Percentiles rank a stretch among this genome's conserved stretches.
phyloP scores from a whole-genome alignment of 345 rosid species.

The Eucalyptus pauciflora region DNA sequence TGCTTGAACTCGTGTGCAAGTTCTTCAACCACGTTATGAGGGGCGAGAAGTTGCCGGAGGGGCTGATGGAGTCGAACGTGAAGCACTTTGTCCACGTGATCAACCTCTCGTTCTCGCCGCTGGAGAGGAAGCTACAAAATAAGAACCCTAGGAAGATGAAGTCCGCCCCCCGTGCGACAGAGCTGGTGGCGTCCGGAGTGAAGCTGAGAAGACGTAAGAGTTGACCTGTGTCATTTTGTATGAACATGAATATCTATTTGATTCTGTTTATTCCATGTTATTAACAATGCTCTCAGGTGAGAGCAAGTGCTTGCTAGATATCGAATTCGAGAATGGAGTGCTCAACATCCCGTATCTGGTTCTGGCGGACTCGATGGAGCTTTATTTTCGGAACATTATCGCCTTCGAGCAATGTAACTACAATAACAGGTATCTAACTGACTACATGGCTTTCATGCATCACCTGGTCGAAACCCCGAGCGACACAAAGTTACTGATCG shows the following conservation, averaged over 20 bases:
- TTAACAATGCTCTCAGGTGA: neutral
- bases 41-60: too few species aligned
- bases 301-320: neutral
- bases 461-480: neutral
- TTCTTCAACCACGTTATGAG: too few species aligned
- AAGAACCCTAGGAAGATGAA: too few species aligned
- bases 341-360: neutral
- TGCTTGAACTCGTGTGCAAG: too few species aligned
- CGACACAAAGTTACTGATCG: neutral
- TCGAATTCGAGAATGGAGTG: neutral
- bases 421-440: accelerated
- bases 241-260: neutral
- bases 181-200: too few species aligned
- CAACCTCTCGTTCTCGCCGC: too few species aligned
- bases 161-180: too few species aligned
- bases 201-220: neutral
- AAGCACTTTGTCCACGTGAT: too few species aligned
- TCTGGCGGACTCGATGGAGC: accelerated
- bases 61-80: too few species aligned
- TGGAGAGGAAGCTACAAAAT: too few species aligned
- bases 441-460: neutral
- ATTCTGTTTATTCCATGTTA: too few species aligned
- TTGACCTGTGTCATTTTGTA: too few species aligned
- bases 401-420: slow-evolving; percentile 2
- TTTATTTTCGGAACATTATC: neutral